phyloP scores from a whole-genome alignment of 331 rosid genomes.

The Rosa hybrid region DNA sequence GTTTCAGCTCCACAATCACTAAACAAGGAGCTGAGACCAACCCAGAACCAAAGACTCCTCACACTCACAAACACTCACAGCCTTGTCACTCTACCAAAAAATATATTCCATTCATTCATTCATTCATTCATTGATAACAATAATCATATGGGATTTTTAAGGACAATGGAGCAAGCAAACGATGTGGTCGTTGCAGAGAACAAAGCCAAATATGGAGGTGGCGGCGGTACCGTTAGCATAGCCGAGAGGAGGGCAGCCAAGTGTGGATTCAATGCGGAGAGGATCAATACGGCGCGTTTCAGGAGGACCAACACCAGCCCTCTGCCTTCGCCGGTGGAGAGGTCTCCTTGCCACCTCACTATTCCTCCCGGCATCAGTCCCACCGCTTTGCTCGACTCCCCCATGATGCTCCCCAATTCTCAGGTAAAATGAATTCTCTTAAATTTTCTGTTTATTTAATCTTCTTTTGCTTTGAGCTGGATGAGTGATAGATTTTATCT shows the following conservation, averaged over 20 bases:
- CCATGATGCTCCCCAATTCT: slow-evolving; percentile 70
- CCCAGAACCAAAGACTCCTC: neutral
- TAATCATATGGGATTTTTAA: neutral
- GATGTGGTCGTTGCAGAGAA: neutral
- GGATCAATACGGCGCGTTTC: slow-evolving; percentile 49
- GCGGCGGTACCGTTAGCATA: slow-evolving; percentile 39
- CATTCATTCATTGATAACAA: too few species aligned
- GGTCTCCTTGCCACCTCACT: slow-evolving; percentile 59
- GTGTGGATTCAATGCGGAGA: slow-evolving; percentile 58
- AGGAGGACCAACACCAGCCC: slow-evolving; percentile 31
- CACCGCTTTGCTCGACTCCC: slow-evolving; percentile 74
- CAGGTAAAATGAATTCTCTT: slow-evolving; percentile 35
- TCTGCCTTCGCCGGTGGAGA: slow-evolving; percentile 14
- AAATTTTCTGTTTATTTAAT: neutral
- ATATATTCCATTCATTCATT: neutral
- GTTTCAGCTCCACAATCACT: slow-evolving; percentile 20
- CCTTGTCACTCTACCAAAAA: neutral
- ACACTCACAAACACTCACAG: neutral
- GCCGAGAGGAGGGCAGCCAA: slow-evolving; percentile 64
- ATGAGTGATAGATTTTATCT: too few species aligned
- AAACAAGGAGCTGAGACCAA: slow-evolving; percentile 23
- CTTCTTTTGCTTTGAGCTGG: neutral
- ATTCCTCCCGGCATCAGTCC: slow-evolving; percentile 77
- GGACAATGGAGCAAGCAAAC: slow-evolving; percentile 1
- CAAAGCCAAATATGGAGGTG: neutral